Evolutionary conservation across 2,329 filamentous ascomycete genomes (phyloP), one percentile per base, ranked within the genome.

Genomic region (Chrysoporthe austroafricana): DNA sequence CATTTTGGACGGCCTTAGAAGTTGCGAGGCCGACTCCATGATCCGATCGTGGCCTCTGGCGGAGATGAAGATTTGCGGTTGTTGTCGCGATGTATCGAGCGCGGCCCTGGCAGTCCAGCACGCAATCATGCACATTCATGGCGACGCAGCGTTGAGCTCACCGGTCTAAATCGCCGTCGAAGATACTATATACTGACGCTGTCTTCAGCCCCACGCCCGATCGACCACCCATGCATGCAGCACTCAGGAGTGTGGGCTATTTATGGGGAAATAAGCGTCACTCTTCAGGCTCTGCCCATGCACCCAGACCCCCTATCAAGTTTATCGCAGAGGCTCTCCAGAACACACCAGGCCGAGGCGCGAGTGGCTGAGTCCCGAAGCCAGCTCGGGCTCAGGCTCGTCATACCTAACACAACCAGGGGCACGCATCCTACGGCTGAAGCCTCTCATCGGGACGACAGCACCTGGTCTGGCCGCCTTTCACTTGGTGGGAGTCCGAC

Each of bases 91-190:
- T 39, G 14, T 36, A 34, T 50, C 43, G 63, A 16, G n/a, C 42
- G 46, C 34, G 34, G 34, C 2, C 61, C 34, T n/a, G 18, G 18
- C 21, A 42, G 11, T 7, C 9, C 36, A 67, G 68, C 68, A 69
- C 68, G 68, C 68, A 69, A 69, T 69, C 32, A 42, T 64, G 57
- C 62, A 64, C 34, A 18, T 44, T 64, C 65, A 66, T 69, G 57
- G 63, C 68, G 68, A 67, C 48, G 63, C 36, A n/a, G 61, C n/a
- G 48, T 26, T 60, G 34, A 16, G 48, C 13, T 62, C 60, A 52
- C 60, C 43, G 32, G 16, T 13, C 21, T 46, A 50, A 46, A 18
- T 13, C 48, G 26, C 21, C 26, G 26, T 39, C 16, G 60, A 32
- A 34, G 13, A 26, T 21, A 62, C 32, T 63, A 63, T 63, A 63